Evolutionary conservation across 2,329 filamentous ascomycete genomes (phyloP).

Genomic region (Tolypocladium amazonense): DNA sequence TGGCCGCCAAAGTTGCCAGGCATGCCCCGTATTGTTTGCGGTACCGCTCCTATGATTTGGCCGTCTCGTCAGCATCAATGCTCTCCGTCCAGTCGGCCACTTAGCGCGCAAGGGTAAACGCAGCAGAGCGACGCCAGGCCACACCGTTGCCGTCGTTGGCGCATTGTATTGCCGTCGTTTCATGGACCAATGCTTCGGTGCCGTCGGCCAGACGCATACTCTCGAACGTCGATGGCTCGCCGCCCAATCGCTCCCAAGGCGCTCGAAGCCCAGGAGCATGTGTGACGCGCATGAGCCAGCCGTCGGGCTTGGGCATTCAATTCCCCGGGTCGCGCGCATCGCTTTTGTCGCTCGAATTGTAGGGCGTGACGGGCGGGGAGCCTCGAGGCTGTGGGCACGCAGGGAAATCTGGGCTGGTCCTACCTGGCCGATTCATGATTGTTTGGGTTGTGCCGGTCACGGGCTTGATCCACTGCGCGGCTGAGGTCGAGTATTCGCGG

Average conservation of each 20-base stretch:
- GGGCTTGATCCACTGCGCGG: background rate
- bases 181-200: background rate
- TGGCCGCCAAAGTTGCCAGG: conserved; percentile 49
- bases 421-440: conserved; percentile 54
- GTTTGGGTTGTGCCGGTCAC: conserved; percentile 4
- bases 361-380: background rate
- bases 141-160: background rate
- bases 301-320: background rate
- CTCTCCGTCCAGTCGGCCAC: background rate
- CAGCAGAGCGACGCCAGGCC: background rate
- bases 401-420: conserved; percentile 20
- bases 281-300: too few species aligned
- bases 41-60: conserved; percentile 40
- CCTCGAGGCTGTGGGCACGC: conserved; percentile 10
- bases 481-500: background rate
- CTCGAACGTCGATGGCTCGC: background rate
- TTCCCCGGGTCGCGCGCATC: background rate
- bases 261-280: background rate
- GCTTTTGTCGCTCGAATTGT: background rate
- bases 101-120: background rate
- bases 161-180: background rate
- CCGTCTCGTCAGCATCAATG: conserved; percentile 14
- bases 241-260: background rate
- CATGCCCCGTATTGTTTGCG: conserved; percentile 51
- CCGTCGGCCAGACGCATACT: background rate